Evolutionary conservation across 2,329 filamentous ascomycete species (phyloP).

Genomic region (Trichoderma koningii): DNA sequence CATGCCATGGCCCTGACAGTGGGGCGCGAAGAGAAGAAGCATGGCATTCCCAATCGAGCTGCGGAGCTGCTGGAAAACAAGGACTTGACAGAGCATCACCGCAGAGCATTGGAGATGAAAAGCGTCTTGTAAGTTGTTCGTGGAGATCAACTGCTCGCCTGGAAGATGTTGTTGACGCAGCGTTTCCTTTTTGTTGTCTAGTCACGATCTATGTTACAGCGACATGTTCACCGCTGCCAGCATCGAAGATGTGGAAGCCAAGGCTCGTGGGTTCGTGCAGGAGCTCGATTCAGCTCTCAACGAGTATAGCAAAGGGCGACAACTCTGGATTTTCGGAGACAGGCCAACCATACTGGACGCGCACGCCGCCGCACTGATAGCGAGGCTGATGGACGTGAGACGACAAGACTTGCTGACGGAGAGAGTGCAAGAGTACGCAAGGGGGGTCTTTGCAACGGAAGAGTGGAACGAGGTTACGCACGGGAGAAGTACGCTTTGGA

Average conservation of each 20-base stretch:
- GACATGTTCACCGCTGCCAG: conserved; percentile 34
- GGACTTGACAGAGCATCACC: conserved; percentile 34
- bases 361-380: conserved; percentile 32
- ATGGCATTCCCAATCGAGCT: conserved; percentile 37
- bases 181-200: conserved; percentile 8
- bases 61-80: conserved; percentile 37
- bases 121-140: conserved; percentile 36
- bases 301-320: conserved; percentile 26
- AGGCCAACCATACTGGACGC: conserved; percentile 38
- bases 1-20: conserved; percentile 35
- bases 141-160: neutral
- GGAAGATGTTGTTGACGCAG: neutral
- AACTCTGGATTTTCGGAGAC: conserved; percentile 36
- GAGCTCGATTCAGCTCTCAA: conserved; percentile 30
- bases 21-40: conserved; percentile 32
- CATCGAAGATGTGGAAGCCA: conserved; percentile 33
- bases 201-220: conserved; percentile 35
- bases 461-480: conserved; percentile 36
- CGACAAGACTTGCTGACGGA: conserved; percentile 33
- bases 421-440: conserved; percentile 32
- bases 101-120: conserved; percentile 38
- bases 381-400: conserved; percentile 34
- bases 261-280: conserved; percentile 33
- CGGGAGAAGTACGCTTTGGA: conserved; percentile 35
- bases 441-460: conserved; percentile 31